Conservation (phyloP, 257 asterid genomes). For the Pogostemon cablin region DNA sequence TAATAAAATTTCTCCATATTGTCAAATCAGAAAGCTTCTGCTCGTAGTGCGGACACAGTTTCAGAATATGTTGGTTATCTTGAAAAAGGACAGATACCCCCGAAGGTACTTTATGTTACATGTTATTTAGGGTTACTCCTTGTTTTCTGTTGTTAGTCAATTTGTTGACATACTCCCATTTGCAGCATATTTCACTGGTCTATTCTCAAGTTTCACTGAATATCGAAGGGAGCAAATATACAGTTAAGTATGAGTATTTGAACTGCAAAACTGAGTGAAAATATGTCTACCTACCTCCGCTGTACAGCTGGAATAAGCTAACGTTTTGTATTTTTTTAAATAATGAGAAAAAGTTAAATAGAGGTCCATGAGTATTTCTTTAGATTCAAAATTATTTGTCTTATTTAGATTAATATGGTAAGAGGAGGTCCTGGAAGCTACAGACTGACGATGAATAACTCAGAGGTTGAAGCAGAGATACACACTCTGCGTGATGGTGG, state of each 20-base stretch:
- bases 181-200: constrained; percentile 98
- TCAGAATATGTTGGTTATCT: constrained; percentile 98
- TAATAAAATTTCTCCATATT: constrained; percentile 33
- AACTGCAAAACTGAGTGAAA: constrained; percentile 21
- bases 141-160: constrained; percentile 30
- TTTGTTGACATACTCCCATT: constrained; percentile 33
- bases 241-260: constrained; percentile 55
- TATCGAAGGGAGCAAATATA: constrained; percentile 99
- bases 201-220: constrained; percentile 91
- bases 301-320: neutral
- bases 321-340: neutral
- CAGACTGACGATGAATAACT: constrained; percentile 75
- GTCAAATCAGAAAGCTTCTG: constrained; percentile 90
- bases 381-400: constrained; percentile 13
- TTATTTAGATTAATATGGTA: constrained; percentile 61
- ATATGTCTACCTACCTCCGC: constrained; percentile 3
- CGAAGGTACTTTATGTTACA: constrained; percentile 61
- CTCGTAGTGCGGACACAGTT: constrained; percentile 94
- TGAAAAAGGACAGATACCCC: constrained; percentile 99
- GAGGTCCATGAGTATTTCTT: constrained; percentile 18
- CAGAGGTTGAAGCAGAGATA: constrained; percentile 95
- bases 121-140: constrained; percentile 31
- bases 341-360: constrained; percentile 15
- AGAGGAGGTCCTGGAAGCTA: constrained; percentile 98
- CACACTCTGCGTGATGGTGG: constrained; percentile 99